Conservation (phyloP, 164 flowering plant species). For the Platanus orientalis region DNA sequence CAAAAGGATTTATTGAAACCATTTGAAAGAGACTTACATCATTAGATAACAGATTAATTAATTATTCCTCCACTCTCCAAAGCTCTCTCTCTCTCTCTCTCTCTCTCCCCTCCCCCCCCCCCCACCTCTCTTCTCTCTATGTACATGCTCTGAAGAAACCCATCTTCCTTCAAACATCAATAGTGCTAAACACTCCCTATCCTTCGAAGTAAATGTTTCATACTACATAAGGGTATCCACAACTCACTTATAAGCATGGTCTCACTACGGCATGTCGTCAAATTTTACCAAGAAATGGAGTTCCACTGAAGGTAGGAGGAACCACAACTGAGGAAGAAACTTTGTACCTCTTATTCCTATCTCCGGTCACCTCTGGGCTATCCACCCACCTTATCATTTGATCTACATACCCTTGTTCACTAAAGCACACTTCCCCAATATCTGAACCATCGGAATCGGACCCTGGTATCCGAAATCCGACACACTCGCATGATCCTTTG, state of each 20-base stretch:
- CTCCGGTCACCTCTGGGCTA: conserved; percentile 23
- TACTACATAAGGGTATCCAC: too few relatives aligned
- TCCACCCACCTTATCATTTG: conserved; percentile 39
- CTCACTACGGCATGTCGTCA: too few relatives aligned
- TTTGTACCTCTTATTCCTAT: conserved; percentile 64
- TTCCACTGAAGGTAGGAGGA: conserved; percentile 60
- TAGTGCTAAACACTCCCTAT: conserved; percentile 6
- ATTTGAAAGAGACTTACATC: too few relatives aligned
- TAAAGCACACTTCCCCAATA: conserved; percentile 21
- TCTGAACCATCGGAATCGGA: conserved; percentile 44
- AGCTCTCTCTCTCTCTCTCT: too few relatives aligned
- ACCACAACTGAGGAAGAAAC: conserved; percentile 72
- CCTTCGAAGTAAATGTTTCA: conserved; percentile 8
- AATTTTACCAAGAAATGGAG: conserved; percentile 12
- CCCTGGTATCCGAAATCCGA: conserved; percentile 24
- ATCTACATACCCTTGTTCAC: conserved; percentile 21
- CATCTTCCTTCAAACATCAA: too few relatives aligned
- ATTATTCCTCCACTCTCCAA: too few relatives aligned
- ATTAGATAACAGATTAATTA: too few relatives aligned
- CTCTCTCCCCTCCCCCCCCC: too few relatives aligned
- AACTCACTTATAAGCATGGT: neutral
- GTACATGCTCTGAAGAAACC: too few relatives aligned
- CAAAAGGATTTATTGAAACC: too few relatives aligned
- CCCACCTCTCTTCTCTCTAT: too few relatives aligned
- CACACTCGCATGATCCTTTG: conserved; percentile 18